phyloP scores from a whole-genome alignment of 306 rosid genomes.

The Cicer yamashitae region DNA sequence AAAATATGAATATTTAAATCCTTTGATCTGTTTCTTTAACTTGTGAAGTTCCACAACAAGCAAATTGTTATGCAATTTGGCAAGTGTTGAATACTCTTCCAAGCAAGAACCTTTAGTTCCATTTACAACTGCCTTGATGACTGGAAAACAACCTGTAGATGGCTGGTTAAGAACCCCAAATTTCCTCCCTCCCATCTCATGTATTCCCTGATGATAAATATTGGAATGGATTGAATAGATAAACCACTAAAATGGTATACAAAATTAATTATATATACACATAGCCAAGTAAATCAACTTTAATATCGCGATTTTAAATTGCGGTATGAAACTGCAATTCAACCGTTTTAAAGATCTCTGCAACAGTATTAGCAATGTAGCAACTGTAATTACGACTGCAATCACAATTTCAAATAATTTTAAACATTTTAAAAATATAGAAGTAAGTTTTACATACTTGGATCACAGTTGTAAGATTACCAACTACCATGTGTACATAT shows the following conservation, averaged over 20 bases:
- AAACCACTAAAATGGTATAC: no score
- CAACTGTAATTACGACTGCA: no score
- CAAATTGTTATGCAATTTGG: slow-evolving; percentile 47
- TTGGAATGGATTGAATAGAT: no score
- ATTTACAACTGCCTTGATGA: slow-evolving; percentile 10
- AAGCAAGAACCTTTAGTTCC: slow-evolving; percentile 44
- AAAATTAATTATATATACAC: no score
- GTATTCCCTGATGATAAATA: slow-evolving; percentile 39
- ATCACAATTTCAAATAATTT: no score
- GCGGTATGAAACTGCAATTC: no score
- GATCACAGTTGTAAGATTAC: slow-evolving; percentile 63
- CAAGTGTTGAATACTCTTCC: slow-evolving; percentile 35
- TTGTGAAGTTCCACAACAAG: slow-evolving; percentile 45
- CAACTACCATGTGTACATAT: slow-evolving; percentile 65
- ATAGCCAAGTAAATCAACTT: no score
- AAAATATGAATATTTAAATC: slow-evolving; percentile 56
- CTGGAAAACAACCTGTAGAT: slow-evolving; percentile 52
- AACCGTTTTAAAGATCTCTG: no score
- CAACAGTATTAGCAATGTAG: no score
- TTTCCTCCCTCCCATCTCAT: slow-evolving; percentile 61
- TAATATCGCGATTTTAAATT: no score
- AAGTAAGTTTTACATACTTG: slow-evolving; percentile 48
- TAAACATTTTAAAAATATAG: neutral
- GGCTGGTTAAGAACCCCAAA: slow-evolving; percentile 51
- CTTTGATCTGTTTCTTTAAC: slow-evolving; percentile 49